Conservation (phyloP, 768 basidiomycete species). For the Termitomyces eurrhizus region DNA sequence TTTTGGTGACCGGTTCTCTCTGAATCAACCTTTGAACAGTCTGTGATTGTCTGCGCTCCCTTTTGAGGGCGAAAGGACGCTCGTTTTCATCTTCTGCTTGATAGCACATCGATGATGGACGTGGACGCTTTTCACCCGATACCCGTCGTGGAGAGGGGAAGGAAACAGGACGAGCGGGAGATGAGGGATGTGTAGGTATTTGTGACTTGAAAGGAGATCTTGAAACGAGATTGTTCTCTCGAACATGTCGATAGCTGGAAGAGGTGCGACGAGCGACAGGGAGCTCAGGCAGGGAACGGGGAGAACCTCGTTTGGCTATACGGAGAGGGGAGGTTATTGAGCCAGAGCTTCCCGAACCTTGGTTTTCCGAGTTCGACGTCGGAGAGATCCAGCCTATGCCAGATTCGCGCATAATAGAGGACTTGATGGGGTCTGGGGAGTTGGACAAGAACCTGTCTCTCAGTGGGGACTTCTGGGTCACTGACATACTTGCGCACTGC, state of each 20-base stretch:
- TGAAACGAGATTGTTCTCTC: conserved; percentile 73
- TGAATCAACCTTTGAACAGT: conserved; percentile 69
- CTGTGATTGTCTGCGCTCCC: conserved; percentile 72
- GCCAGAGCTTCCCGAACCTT: conserved; percentile 27
- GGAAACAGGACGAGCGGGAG: conserved; percentile 27
- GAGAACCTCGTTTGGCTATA: conserved; percentile 67
- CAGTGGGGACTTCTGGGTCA: conserved; percentile 42
- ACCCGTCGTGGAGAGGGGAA: conserved; percentile 45
- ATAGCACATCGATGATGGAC: conserved; percentile 67
- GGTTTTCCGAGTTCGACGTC: conserved; percentile 28
- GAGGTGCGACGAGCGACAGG: conserved; percentile 68
- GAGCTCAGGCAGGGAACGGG: conserved; percentile 36
- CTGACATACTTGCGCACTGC: conserved; percentile 25
- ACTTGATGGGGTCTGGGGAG: conserved; percentile 60
- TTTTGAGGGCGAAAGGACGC: conserved; percentile 63
- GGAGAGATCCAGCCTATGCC: conserved; percentile 60
- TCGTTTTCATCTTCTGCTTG: conserved; percentile 68
- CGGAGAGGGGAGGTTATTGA: conserved; percentile 63
- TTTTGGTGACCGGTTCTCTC: conserved; percentile 78
- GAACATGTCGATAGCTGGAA: conserved; percentile 76
- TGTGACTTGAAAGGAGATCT: conserved; percentile 84
- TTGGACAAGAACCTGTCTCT: conserved; percentile 60
- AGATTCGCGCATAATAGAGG: conserved; percentile 59
- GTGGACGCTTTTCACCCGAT: conserved; percentile 76
- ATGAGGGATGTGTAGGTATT: conserved; percentile 47